Base-by-base conservation (phyloP, 1,284 basidiomycete species). In the Ustilago shanxiensis region DNA sequence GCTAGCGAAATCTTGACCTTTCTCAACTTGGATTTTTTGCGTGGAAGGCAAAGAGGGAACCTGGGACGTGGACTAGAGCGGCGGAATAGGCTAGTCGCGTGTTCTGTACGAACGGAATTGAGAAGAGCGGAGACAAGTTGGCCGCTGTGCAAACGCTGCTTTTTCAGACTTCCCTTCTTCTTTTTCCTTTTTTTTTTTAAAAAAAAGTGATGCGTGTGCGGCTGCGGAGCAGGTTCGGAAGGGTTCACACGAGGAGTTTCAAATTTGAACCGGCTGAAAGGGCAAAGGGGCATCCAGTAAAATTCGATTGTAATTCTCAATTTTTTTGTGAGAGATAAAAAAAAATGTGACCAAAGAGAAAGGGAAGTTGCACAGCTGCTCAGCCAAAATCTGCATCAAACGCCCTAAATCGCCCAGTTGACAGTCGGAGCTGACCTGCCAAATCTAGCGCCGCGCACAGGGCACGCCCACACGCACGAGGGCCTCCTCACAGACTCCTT, bases 401-500 rank as follows among this genome's bases (percentile, higher is more conserved):
- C 54, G 54, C 24, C 54, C 39, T 56, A 56, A 44, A 44, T 44
- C 22, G 54, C 22, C 24, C 35, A 10, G 22, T n/a, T 57, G 44
- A 57, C 55, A 57, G 29, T 28, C 55, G 55, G 55, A 57, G 55
- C 41, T 57, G 28, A 57, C 28, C 55, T 57, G 55, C 55, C 55
- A 57, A 57, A 57, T 49, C 44, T 47, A 56, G 54, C 54, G 55
- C 29, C 11, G 29, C 28, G 55, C 55, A 57, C 55, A 31, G 54
- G 54, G 54, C 54, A 56, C 28, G 37, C 47, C 6, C 20, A n/a
- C 41, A 44, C 41, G 41, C 41, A 44, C 41, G 41, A 44, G 41
- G 41, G n/a, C n/a, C 37, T 39, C 14, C 14, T n/a, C 37, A 39
- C 10, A 39, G 37, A 16, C 10, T 16, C 10, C 7, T 16, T 39